These are phyloP conservation scores for Amanita rubescens DNA, from an alignment of 768 basidiomycete species.

Conservation along the genomic window DNA sequence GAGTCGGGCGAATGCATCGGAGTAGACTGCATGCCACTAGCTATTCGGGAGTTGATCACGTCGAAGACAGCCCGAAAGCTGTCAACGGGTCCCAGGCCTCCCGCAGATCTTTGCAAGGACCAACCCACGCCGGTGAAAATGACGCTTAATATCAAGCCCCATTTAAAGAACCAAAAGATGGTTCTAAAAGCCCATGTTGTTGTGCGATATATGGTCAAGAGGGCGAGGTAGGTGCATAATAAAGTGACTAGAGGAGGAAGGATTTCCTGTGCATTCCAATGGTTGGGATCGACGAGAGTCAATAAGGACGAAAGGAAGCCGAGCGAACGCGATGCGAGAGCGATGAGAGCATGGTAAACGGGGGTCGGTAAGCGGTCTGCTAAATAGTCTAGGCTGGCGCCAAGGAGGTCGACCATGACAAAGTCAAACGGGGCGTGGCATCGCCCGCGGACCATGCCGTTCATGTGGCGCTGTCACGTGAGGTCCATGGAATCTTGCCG, in stretches of 20 bases:
- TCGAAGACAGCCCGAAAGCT: slow-evolving; percentile 9
- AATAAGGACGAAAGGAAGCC: slow-evolving; percentile 43
- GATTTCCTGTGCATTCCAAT: slow-evolving; percentile 62
- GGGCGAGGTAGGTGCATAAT: slow-evolving; percentile 65
- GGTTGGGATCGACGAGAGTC: slow-evolving; percentile 41
- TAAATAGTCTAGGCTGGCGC: slow-evolving; percentile 48
- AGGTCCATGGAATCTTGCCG: background rate
- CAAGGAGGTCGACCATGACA: slow-evolving; percentile 33
- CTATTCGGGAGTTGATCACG: slow-evolving; percentile 28
- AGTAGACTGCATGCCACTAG: slow-evolving; percentile 18
- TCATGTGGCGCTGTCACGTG: background rate
- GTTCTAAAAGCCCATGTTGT: slow-evolving; percentile 67
- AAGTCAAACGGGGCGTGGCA: slow-evolving; percentile 6
- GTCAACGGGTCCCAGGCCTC: slow-evolving; percentile 5
- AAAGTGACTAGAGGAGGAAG: slow-evolving; percentile 71
- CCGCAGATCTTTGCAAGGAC: slow-evolving; percentile 33
- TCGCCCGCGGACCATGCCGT: background rate
- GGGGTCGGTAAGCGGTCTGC: slow-evolving; percentile 47
- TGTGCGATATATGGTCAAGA: slow-evolving; percentile 74
- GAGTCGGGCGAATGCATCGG: slow-evolving; percentile 5
- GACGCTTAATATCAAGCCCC: slow-evolving; percentile 55
- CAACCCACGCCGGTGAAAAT: slow-evolving; percentile 50
- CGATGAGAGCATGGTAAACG: slow-evolving; percentile 43
- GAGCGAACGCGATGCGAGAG: slow-evolving; percentile 44
- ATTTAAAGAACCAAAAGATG: slow-evolving; percentile 66